A percentile compares a stretch with the other conserved stretches of the same genome.
Evolutionary conservation across 176 grass and related monocot genomes (phyloP).

Genomic region (Poa annua): DNA sequence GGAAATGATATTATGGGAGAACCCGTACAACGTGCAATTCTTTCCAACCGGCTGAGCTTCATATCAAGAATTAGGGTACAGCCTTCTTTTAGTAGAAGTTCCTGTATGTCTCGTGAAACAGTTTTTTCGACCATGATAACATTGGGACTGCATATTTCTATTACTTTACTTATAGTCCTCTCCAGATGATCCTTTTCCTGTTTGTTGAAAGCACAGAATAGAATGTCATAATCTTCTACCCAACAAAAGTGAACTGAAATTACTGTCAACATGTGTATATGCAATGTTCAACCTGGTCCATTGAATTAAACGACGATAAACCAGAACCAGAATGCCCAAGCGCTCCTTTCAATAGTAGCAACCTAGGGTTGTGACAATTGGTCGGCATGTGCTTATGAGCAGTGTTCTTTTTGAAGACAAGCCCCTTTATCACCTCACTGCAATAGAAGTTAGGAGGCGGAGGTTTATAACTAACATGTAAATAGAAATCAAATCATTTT

Average conservation of each 20-base stretch:
- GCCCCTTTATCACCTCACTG: slow-evolving; percentile 91
- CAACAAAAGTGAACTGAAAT: background rate
- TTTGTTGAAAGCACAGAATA: slow-evolving; percentile 37
- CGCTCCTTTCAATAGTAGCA: slow-evolving; percentile 79
- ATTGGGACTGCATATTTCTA: slow-evolving; percentile 76
- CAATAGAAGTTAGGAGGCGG: slow-evolving; percentile 47
- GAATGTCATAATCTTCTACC: slow-evolving; percentile 12
- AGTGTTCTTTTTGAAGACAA: slow-evolving; percentile 95
- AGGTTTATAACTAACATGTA: slow-evolving; percentile 28
- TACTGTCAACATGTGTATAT: background rate
- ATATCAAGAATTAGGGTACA: slow-evolving; percentile 79
- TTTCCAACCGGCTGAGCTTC: slow-evolving; percentile 69
- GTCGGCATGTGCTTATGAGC: slow-evolving; percentile 96
- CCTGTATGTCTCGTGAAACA: slow-evolving; percentile 80
- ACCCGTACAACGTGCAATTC: slow-evolving; percentile 77
- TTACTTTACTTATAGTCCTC: slow-evolving; percentile 69
- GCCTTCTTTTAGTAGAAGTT: slow-evolving; percentile 71
- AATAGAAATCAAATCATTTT: slow-evolving; percentile 21
- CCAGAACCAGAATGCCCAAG: slow-evolving; percentile 82
- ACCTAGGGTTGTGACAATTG: slow-evolving; percentile 78
- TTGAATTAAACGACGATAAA: slow-evolving; percentile 85
- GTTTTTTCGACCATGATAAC: slow-evolving; percentile 91
- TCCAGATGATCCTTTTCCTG: slow-evolving; percentile 75
- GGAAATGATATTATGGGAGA: slow-evolving; percentile 82
- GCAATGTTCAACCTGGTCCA: slow-evolving; percentile 67